Evolutionary conservation across 345 rosid genomes (phyloP).

Genomic region (Salix brachista): DNA sequence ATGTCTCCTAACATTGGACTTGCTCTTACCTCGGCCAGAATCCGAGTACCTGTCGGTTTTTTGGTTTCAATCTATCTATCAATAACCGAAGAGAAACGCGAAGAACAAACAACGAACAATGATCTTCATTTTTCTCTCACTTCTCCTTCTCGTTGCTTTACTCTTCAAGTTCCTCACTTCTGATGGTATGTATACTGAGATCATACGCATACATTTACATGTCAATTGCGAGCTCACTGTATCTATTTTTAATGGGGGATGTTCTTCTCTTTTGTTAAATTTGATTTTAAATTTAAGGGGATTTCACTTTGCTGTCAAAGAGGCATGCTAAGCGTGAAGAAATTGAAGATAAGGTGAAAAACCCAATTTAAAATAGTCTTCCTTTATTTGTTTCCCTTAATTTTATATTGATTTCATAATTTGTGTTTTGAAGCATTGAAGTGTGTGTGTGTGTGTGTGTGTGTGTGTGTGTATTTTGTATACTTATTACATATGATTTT

Average conservation of each 20-base stretch:
- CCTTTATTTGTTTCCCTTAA: background rate
- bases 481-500: too few species aligned
- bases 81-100: background rate
- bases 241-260: background rate
- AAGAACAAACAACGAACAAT: slow-evolving; percentile 25
- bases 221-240: background rate
- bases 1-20: too few species aligned
- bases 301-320: slow-evolving; percentile 65
- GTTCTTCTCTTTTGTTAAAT: background rate
- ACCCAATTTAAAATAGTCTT: background rate
- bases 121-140: slow-evolving; percentile 31
- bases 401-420: background rate
- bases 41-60: too few species aligned
- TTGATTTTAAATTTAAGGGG: slow-evolving; percentile 43
- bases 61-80: background rate
- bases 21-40: too few species aligned
- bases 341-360: slow-evolving; percentile 69
- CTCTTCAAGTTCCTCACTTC: slow-evolving; percentile 48
- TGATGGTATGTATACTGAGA: slow-evolving; percentile 44
- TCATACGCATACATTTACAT: background rate
- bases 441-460: background rate
- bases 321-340: slow-evolving; percentile 65
- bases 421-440: background rate
- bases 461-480: background rate
- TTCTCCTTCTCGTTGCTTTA: slow-evolving; percentile 23